Evolutionary conservation across 805 yeast genomes (phyloP).

Genomic region (Kodamaea restingae): DNA sequence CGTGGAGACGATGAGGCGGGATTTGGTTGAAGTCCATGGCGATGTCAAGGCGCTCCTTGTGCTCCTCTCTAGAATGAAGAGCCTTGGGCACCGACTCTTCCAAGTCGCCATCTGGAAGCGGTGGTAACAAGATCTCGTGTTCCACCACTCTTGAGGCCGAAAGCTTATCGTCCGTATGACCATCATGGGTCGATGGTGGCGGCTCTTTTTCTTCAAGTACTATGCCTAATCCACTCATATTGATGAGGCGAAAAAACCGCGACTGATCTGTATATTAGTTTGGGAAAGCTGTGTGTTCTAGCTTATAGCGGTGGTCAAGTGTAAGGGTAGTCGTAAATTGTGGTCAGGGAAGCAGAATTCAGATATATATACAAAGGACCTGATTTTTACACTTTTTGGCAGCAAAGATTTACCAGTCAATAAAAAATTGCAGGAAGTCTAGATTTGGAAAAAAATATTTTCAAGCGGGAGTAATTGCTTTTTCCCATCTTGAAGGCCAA

Average conservation of each 20-base stretch:
- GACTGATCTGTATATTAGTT: no score
- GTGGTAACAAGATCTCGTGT: conserved; percentile 21
- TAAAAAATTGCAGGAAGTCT: conserved; percentile 1
- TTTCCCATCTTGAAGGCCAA: neutral
- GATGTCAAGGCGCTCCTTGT: neutral
- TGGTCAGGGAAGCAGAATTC: neutral
- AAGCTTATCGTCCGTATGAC: neutral
- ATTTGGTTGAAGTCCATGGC: neutral
- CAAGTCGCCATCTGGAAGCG: conserved; percentile 16
- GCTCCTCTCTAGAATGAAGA: neutral
- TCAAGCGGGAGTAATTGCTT: conserved; percentile 1
- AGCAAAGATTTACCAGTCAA: conserved; percentile 2
- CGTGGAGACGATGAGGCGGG: conserved; percentile 6
- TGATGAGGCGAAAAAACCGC: no score
- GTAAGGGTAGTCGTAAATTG: neutral
- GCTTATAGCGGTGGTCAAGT: neutral
- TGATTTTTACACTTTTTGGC: conserved; percentile 1
- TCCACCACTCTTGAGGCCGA: neutral
- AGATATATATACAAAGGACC: conserved; percentile 4
- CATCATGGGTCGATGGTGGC: neutral
- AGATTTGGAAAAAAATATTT: conserved; percentile 1
- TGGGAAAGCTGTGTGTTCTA: neutral
- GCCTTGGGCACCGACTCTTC: conserved; percentile 3
- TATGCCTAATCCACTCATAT: conserved; percentile 28
- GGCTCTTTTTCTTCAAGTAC: conserved; percentile 27